These are phyloP conservation scores for Akanthomyces uredinophilus DNA, from an alignment of 2,329 filamentous ascomycete genomes.

Conservation along the genomic window DNA sequence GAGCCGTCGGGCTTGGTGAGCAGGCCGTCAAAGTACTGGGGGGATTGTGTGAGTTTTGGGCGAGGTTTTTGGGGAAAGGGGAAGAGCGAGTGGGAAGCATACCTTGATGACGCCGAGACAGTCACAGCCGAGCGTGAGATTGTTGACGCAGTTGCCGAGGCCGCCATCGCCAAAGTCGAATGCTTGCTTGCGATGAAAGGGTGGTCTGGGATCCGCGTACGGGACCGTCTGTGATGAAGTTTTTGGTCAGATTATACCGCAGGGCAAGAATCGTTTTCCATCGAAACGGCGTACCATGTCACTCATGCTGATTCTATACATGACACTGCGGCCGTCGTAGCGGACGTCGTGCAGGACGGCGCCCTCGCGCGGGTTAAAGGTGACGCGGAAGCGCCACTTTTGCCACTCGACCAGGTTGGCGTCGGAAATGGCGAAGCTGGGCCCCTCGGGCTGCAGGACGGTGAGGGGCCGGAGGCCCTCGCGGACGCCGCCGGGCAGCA, in stretches of 20 bases:
- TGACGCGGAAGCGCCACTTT: conserved; percentile 64
- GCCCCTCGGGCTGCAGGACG: conserved; percentile 32
- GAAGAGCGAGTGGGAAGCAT: neutral
- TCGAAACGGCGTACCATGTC: conserved; percentile 51
- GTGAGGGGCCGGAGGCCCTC: conserved; percentile 56
- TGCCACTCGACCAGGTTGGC: conserved; percentile 49
- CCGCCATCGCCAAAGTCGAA: conserved; percentile 68
- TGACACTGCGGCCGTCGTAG: conserved; percentile 60
- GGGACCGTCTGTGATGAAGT: conserved; percentile 39
- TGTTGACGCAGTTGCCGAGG: conserved; percentile 60
- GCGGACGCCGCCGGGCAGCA: conserved; percentile 34
- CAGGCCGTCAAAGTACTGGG: conserved; percentile 32
- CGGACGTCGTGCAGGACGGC: conserved; percentile 63
- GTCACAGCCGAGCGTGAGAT: conserved; percentile 61
- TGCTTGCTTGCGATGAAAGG: conserved; percentile 62
- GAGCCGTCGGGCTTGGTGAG: conserved; percentile 25
- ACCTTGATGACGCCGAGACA: conserved; percentile 58
- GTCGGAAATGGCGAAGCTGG: conserved; percentile 37
- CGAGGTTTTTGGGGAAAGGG: no score
- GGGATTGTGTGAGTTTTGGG: neutral
- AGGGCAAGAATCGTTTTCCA: neutral
- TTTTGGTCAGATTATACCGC: neutral
- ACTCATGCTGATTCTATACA: conserved; percentile 60
- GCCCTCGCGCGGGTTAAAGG: conserved; percentile 66
- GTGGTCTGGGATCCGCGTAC: conserved; percentile 59